Base-by-base conservation (phyloP, 2,329 filamentous ascomycete species). In the Fusarium metavorans region DNA sequence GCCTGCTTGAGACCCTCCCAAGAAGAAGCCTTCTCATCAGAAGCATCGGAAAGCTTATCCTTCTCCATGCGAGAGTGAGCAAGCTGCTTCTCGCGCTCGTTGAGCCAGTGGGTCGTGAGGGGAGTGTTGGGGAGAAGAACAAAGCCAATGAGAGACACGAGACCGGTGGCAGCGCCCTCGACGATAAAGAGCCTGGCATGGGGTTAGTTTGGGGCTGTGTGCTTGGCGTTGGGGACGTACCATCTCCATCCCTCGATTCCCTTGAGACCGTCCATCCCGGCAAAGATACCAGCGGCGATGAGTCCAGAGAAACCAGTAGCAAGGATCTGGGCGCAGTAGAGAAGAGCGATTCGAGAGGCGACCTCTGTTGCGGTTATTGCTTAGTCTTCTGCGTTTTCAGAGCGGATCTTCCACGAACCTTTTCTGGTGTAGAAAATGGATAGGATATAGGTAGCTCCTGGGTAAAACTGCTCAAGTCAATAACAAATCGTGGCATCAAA, bases 291-390 rank as follows among this genome's bases (percentile, higher is more conserved):
- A 0, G 88, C 89, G 0, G 88, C 87, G 37, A 91, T 88, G 5
- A 91, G 80, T 2, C 91, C 92, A 0, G 91, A 92, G 76, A 94
- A 93, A 0, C 92, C 92, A 1, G 91, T 92, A 1, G 90, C 91
- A 2, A 94, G 86, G 16, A 94, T 85, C 7, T 91, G 90, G 0
- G 91, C 92, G 2, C 90, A 90, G 71, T 88, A 84, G 2, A 84
- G 85, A 4, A 92, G 82, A 5, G 90, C 89, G 32, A 91, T 92
- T 5, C 91, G 85, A 35, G 92, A 84, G 6, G 88, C 90, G 2
- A 92, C 83, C 79, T 92, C 92, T 77, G 77, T 92, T 92, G 57
- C 85, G 34, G 14, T 3, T 2, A 3, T n/a, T 5, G 20, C 8
- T 75, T 11, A 75, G 50, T 35, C 39, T 43, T 20, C n/a, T 25